These are phyloP conservation scores for Dittrichia graveolens DNA, from an alignment of 129 eudicot species.

Conservation along the genomic window DNA sequence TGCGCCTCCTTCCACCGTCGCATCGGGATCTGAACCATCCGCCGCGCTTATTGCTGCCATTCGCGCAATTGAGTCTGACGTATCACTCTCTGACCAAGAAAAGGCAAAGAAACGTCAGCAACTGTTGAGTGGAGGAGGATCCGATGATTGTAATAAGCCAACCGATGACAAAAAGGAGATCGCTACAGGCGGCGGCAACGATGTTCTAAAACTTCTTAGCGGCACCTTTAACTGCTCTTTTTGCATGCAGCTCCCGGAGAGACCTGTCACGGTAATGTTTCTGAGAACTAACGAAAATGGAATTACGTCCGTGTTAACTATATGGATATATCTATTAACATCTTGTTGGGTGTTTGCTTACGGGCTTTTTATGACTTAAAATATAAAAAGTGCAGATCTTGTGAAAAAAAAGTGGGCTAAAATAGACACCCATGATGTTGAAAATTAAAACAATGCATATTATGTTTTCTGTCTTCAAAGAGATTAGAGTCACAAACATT, in stretches of 20 bases:
- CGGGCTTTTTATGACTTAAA: no score
- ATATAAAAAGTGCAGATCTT: no score
- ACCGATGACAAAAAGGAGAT: conserved; percentile 20
- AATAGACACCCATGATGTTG: background rate
- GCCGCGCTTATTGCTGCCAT: conserved; percentile 50
- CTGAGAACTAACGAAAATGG: background rate
- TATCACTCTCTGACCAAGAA: conserved; percentile 57
- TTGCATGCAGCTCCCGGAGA: conserved; percentile 84
- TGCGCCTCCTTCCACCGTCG: conserved; percentile 21
- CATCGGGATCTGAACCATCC: conserved; percentile 36
- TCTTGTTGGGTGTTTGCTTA: no score
- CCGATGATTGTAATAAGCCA: conserved; percentile 9
- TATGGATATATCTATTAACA: background rate
- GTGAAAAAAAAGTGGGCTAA: no score
- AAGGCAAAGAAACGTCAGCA: conserved; percentile 72
- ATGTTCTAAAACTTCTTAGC: conserved; percentile 54
- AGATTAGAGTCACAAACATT: no score
- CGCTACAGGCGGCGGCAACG: conserved; percentile 31
- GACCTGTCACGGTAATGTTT: conserved; percentile 78
- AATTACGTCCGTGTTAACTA: background rate
- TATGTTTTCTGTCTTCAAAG: background rate
- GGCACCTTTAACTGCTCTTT: conserved; percentile 70
- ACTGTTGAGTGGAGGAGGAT: conserved; percentile 52
- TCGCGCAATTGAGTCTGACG: conserved; percentile 72
- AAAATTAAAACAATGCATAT: background rate